Conservation (phyloP, 352 stramenopile species). For the Phytopythium aichiense region DNA sequence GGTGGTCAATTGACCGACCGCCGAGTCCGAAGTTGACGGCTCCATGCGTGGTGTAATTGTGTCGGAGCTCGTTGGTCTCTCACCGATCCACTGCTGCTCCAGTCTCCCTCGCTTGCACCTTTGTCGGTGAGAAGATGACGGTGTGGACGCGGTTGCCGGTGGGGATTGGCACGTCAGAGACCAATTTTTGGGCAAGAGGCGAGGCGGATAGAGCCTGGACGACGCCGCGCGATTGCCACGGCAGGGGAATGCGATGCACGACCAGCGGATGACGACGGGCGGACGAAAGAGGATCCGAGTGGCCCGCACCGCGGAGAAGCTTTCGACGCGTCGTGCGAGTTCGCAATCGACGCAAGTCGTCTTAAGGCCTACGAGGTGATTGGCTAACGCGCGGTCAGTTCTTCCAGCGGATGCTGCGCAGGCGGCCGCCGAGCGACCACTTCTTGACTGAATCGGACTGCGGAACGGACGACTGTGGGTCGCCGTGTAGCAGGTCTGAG, state of each 20-base stretch:
- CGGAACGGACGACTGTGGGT: not conserved
- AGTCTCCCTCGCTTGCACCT: not conserved
- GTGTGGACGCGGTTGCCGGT: not conserved
- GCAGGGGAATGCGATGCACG: not conserved
- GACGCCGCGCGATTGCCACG: not conserved
- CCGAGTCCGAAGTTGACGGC: no score
- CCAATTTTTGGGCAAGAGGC: not conserved
- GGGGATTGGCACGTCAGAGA: not conserved
- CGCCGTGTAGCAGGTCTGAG: slow-evolving; percentile 8
- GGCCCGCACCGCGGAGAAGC: not conserved
- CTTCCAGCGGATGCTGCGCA: slow-evolving; percentile 32
- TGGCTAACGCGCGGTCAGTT: not conserved
- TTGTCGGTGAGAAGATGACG: not conserved
- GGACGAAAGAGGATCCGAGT: not conserved
- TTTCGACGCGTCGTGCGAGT: not conserved
- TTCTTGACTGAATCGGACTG: slow-evolving; percentile 12
- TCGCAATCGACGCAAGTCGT: not conserved
- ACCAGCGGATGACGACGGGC: not conserved
- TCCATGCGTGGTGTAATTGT: no score
- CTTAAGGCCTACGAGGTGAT: not conserved
- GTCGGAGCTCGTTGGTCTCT: no score
- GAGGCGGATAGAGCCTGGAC: not conserved
- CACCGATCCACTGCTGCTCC: not conserved
- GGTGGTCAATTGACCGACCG: not conserved
- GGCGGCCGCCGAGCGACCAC: slow-evolving; percentile 24